A percentile compares a stretch with the other conserved stretches of the same genome.
Conservation (phyloP, 306 rosid genomes). For the Malus orientalis region DNA sequence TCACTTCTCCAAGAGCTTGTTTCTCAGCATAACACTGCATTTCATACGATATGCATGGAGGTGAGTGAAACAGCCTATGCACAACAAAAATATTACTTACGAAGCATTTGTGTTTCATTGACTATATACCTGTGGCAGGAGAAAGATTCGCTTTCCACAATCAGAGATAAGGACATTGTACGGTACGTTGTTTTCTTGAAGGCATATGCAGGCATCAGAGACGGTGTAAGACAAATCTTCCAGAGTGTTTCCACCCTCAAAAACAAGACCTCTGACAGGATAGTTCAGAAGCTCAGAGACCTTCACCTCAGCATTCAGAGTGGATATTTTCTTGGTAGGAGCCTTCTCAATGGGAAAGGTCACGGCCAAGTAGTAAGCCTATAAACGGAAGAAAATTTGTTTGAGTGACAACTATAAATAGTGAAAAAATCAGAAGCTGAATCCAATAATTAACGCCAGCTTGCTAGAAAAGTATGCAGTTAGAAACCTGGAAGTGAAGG, state of each 20-base stretch:
- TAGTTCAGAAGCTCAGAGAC: constrained; percentile 56
- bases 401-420: neutral
- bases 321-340: constrained; percentile 56
- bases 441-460: neutral
- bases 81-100: neutral
- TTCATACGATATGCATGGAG: neutral
- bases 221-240: constrained; percentile 57
- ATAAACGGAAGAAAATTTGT: neutral
- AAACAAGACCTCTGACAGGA: constrained; percentile 83
- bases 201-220: constrained; percentile 79
- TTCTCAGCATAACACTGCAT: constrained; percentile 92
- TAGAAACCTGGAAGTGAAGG: constrained; percentile 88
- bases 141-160: constrained; percentile 63
- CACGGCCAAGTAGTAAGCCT: constrained; percentile 87
- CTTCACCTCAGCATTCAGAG: constrained; percentile 43
- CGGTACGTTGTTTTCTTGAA: constrained; percentile 78
- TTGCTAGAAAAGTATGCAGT: neutral
- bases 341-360: constrained; percentile 96
- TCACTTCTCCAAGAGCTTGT: constrained; percentile 95
- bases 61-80: neutral
- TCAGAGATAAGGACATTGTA: constrained; percentile 80
- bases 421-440: neutral
- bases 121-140: constrained; percentile 77
- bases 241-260: constrained; percentile 63
- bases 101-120: neutral